Evolutionary conservation across 2,329 filamentous ascomycete species (phyloP).

Genomic region (Pseudopyricularia javanii): DNA sequence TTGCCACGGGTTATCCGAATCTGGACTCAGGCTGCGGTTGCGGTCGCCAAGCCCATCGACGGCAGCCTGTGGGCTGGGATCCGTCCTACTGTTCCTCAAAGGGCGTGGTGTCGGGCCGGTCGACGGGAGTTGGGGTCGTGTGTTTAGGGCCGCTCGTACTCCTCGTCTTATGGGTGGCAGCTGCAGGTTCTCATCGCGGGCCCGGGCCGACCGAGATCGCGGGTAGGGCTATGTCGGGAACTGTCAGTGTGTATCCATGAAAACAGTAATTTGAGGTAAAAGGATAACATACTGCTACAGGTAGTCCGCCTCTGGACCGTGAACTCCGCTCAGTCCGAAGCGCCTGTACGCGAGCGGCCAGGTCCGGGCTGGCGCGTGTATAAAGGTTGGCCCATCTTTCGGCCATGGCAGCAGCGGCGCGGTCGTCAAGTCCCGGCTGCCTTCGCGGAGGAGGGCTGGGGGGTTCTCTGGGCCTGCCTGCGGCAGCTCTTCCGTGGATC

Average conservation of each 20-base stretch:
- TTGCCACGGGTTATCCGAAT: conserved; percentile 59
- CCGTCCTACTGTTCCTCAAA: not conserved
- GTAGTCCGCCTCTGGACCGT: not conserved
- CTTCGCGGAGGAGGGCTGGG: conserved; percentile 2
- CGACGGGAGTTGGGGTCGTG: not conserved
- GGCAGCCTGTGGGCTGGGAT: not conserved
- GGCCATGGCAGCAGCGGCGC: conserved; percentile 10
- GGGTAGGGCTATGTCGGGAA: not conserved
- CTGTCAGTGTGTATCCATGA: not conserved
- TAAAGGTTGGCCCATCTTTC: conserved; percentile 14
- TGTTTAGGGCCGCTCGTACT: not conserved
- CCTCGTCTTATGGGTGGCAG: not conserved
- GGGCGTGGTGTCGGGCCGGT: not conserved
- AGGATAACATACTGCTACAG: not conserved
- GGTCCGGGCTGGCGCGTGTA: conserved; percentile 10
- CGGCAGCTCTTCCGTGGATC: not conserved
- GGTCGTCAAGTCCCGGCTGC: conserved; percentile 7
- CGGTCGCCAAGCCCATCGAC: conserved; percentile 75
- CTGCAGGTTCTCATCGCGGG: not conserved
- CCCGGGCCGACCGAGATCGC: not conserved
- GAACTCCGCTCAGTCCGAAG: conserved; percentile 1
- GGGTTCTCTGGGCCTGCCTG: conserved; percentile 23
- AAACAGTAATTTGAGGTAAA: not conserved
- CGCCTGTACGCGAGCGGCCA: not conserved
- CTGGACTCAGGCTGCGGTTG: conserved; percentile 68